Percentiles rank a stretch among this genome's conserved stretches.
phyloP scores from a whole-genome alignment of 2,329 filamentous ascomycete species.

The Aureobasidium sp. region DNA sequence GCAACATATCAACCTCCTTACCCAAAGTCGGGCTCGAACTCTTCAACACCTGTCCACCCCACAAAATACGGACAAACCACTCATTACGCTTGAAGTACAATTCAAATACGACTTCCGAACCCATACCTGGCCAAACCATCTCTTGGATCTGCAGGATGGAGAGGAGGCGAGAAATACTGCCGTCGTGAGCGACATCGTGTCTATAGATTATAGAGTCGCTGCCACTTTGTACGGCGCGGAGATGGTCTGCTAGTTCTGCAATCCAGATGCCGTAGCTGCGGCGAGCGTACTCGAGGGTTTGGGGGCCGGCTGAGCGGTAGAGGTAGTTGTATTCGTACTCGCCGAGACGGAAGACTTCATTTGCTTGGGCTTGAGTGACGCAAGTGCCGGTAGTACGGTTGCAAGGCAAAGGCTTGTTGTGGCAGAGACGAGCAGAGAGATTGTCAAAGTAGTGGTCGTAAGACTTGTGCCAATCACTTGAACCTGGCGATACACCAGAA shows the following conservation, averaged over 20 bases:
- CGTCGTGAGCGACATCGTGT: conserved; percentile 87
- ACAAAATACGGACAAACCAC: conserved; percentile 72
- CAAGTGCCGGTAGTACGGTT: conserved; percentile 62
- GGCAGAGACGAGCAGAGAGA: conserved; percentile 81
- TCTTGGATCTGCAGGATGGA: conserved; percentile 75
- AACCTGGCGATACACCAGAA: conserved; percentile 66
- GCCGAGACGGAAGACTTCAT: conserved; percentile 79
- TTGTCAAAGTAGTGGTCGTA: conserved; percentile 92
- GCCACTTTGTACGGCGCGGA: conserved; percentile 50
- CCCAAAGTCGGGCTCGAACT: conserved; percentile 77
- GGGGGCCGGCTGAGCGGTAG: conserved; percentile 69
- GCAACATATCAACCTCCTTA: conserved; percentile 71
- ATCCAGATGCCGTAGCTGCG: conserved; percentile 77
- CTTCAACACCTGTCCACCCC: conserved; percentile 70
- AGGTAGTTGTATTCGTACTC: conserved; percentile 85
- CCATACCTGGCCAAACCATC: conserved; percentile 92
- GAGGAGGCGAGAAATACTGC: conserved; percentile 72
- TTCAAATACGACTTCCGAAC: conserved; percentile 81
- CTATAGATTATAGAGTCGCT: conserved; percentile 58
- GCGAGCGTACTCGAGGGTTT: conserved; percentile 68
- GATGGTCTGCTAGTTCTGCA: conserved; percentile 73
- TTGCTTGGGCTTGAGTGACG: conserved; percentile 67
- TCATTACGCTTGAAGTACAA: conserved; percentile 58
- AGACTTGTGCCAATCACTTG: conserved; percentile 71
- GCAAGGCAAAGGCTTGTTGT: conserved; percentile 77